These are phyloP conservation scores for Penicillium vulpinum DNA, from an alignment of 2,329 filamentous ascomycete genomes.

Conservation along the genomic window DNA sequence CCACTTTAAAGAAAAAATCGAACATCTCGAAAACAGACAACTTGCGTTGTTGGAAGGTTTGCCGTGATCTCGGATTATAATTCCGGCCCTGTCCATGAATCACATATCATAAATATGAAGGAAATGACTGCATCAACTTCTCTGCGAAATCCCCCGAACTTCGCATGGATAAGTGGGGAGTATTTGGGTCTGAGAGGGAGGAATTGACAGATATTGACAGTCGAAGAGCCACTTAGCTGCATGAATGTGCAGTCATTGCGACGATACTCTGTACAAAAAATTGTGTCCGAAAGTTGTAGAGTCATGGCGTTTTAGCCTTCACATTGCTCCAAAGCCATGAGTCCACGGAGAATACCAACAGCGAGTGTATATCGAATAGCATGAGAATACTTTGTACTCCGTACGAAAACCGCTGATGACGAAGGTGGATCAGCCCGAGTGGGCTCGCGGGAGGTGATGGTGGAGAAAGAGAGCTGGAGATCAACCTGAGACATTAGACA, in stretches of 20 bases:
- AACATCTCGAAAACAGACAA: not conserved
- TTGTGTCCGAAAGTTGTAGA: not conserved
- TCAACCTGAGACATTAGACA: not conserved
- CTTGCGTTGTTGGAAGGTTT: not conserved
- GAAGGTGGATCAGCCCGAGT: not conserved
- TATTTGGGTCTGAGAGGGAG: not conserved
- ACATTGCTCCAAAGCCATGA: not conserved
- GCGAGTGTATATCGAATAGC: not conserved
- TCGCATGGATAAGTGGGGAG: not conserved
- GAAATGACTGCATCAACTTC: not conserved
- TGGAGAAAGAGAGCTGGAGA: not conserved
- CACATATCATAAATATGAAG: not conserved
- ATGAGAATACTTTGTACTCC: too few relatives aligned
- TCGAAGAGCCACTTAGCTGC: not conserved
- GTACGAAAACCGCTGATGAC: not conserved
- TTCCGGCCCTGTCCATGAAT: not conserved
- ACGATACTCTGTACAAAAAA: not conserved
- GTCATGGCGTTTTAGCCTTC: not conserved
- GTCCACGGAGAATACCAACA: too few relatives aligned
- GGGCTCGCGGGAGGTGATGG: not conserved
- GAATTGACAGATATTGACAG: conserved; percentile 3
- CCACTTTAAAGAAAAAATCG: not conserved
- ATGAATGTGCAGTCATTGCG: not conserved
- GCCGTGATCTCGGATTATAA: not conserved
- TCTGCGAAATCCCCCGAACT: not conserved